Evolutionary conservation across 2,329 filamentous ascomycete genomes (phyloP), one percentile per base, ranked within the genome.

Genomic region (Nothomitra cinnamomea): DNA sequence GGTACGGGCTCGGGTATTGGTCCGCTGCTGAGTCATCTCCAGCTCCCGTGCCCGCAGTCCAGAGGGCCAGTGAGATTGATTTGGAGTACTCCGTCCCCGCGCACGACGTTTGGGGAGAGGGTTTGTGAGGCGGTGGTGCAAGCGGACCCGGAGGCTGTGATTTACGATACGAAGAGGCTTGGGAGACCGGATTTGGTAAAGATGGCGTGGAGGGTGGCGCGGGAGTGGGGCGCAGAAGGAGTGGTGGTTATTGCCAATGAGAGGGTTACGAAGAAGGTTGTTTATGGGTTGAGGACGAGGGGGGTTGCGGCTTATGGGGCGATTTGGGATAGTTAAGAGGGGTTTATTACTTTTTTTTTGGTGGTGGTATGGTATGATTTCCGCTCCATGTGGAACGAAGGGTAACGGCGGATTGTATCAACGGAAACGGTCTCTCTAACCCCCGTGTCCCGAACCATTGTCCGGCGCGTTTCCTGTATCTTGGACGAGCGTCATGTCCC

Each of bases 1-100:
- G 80, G 79, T 3, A 87, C 83, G 0, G 83, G 83, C 1, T 85
- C 82, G 0, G 83, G 83, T 2, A 85, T 87, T 55, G 83, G 82
- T 0, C 83, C 83, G 0, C 76, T 79, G 53, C 69, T 86, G 12
- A 80, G 78, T 1, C 73, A 85, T 40, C 72, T 76, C 51, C 25
- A 53, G 19, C 70, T 32, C 10, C 28, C 28, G 5, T 32, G 28
- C 28, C 28, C 28, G 5, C 10, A 66, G 56, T 67, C 67, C 8
- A 68, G 72, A 36, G 70, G 70, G 51, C 68, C 70, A 13, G 72
- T 72, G 40, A 78, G 82, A 13, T 75, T 88, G 10, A 71, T 87
- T 48, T 88, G 84, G 84, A 80, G 78, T 2, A 78, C 83, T 0
- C 72, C 77, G 1, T 68, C 71, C 15, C 84, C 84, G 0, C 65